phyloP scores from a whole-genome alignment of 2,329 filamentous ascomycete species.

The Ceratocystis lukuohia region DNA sequence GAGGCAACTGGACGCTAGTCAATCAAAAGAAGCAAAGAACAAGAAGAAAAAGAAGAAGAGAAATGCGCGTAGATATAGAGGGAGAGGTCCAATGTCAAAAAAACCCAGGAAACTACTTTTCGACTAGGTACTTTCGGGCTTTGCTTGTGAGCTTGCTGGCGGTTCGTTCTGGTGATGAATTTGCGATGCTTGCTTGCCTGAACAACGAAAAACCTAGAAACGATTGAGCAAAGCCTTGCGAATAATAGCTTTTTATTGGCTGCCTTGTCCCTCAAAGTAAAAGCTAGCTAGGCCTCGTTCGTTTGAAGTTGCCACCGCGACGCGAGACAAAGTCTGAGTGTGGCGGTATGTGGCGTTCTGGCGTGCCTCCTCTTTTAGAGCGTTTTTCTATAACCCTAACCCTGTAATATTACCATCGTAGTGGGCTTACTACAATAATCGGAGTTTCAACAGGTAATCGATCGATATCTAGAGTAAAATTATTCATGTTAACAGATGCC shows the following conservation, averaged over 20 bases:
- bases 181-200: neutral
- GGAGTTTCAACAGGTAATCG: too few species aligned
- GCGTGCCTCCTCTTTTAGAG: too few species aligned
- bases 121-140: neutral
- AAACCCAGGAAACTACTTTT: too few species aligned
- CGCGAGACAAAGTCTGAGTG: neutral
- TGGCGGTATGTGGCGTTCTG: neutral
- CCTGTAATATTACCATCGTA: too few species aligned
- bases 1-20: neutral
- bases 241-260: neutral
- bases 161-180: neutral
- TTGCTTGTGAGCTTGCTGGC: neutral
- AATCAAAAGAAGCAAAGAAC: neutral
- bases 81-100: too few species aligned
- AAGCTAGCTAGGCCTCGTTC: neutral
- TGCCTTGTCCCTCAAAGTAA: neutral
- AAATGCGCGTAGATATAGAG: neutral
- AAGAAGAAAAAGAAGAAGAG: neutral
- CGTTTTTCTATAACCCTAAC: neutral
- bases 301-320: slow-evolving; percentile 2
- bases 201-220: neutral
- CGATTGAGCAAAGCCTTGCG: neutral
- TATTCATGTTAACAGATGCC: too few species aligned
- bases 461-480: too few species aligned
- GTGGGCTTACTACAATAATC: too few species aligned